Conservation (phyloP, 2,329 filamentous ascomycete genomes). For the Myriosclerotinia duriaeana region DNA sequence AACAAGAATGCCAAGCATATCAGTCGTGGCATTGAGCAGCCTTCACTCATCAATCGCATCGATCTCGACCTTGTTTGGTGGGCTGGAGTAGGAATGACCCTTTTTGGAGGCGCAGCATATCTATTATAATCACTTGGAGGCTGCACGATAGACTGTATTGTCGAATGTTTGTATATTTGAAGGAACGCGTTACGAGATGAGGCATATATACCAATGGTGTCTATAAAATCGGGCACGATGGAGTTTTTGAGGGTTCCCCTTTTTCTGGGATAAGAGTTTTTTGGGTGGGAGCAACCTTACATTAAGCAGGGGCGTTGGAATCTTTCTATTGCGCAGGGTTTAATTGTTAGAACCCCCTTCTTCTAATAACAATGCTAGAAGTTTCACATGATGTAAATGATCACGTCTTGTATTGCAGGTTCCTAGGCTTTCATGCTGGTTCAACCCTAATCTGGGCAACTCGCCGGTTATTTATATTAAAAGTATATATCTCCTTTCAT, state of each 20-base stretch:
- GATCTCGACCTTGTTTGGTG: slow-evolving; percentile 40
- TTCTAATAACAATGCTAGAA: slow-evolving; percentile 5
- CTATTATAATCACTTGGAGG: slow-evolving; percentile 32
- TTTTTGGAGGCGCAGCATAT: slow-evolving; percentile 41
- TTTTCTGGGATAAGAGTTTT: slow-evolving; percentile 25
- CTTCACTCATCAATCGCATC: slow-evolving; percentile 30
- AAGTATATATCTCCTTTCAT: neutral
- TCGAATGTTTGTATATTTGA: slow-evolving; percentile 30
- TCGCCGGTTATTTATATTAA: neutral
- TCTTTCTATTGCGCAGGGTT: slow-evolving; percentile 6
- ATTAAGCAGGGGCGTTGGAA: slow-evolving; percentile 18
- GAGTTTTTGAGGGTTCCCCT: slow-evolving; percentile 21
- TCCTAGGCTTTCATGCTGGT: no score
- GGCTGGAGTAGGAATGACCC: slow-evolving; percentile 39
- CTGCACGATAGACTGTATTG: slow-evolving; percentile 6
- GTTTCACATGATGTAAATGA: neutral
- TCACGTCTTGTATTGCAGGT: neutral
- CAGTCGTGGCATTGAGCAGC: slow-evolving; percentile 32
- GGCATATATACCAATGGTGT: slow-evolving; percentile 28
- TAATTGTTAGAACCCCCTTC: neutral
- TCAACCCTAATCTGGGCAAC: neutral
- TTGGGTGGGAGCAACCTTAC: slow-evolving; percentile 12
- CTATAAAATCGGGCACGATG: slow-evolving; percentile 15
- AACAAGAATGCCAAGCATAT: slow-evolving; percentile 39
- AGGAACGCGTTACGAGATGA: slow-evolving; percentile 22